phyloP scores from a whole-genome alignment of 1,139 yeast genomes.

The Lodderomyces oxycetoniae region DNA sequence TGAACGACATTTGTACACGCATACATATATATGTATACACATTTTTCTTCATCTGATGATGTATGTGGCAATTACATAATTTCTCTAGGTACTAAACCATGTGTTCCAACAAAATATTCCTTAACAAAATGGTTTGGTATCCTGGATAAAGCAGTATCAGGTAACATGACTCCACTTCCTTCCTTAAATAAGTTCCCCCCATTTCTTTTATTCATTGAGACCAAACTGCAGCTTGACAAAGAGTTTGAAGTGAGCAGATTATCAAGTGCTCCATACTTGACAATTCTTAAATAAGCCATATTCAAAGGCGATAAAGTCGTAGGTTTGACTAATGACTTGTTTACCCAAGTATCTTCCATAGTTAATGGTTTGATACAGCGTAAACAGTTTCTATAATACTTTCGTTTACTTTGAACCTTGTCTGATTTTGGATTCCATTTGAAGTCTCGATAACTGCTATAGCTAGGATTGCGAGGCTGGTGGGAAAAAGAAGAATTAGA shows the following conservation, averaged over 20 bases:
- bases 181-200: constrained; percentile 9
- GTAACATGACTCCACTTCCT: constrained; percentile 13
- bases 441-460: constrained; percentile 12
- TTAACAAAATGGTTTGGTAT: constrained; percentile 37
- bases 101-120: constrained; percentile 39
- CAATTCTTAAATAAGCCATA: constrained; percentile 21
- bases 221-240: constrained; percentile 24
- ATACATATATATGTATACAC: too few relatives aligned
- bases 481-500: constrained; percentile 4
- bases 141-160: constrained; percentile 29
- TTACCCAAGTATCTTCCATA: constrained; percentile 52
- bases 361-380: constrained; percentile 55
- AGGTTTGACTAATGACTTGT: constrained; percentile 44
- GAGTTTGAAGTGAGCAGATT: constrained; percentile 34
- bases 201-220: constrained; percentile 21
- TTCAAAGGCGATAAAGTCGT: constrained; percentile 31
- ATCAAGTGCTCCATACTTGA: constrained; percentile 17
- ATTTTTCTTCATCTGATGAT: too few relatives aligned
- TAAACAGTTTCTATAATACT: constrained; percentile 48
- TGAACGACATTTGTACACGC: too few relatives aligned
- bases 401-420: constrained; percentile 37
- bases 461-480: constrained; percentile 5
- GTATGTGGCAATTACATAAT: too few relatives aligned
- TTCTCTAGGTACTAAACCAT: constrained; percentile 37
- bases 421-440: constrained; percentile 48